Percentiles rank a stretch among this genome's conserved stretches.
Conservation (phyloP, 1,284 basidiomycete species). For the Acaromyces ingoldii region DNA sequence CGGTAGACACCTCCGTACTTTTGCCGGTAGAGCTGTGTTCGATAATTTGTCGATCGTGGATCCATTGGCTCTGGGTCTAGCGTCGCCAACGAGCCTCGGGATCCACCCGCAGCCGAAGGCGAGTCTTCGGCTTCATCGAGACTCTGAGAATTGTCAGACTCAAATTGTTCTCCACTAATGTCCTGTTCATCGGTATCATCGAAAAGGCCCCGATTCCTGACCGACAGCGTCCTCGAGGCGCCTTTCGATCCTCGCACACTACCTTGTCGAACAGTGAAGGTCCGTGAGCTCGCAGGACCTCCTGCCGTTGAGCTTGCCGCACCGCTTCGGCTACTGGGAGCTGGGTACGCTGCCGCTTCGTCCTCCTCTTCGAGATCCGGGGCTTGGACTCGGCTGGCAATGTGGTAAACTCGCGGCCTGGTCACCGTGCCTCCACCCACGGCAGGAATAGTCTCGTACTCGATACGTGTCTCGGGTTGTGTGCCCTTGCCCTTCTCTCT, state of each 20-base stretch:
- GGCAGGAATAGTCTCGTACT: conserved; percentile 67
- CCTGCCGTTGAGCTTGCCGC: conserved; percentile 5
- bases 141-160: no score
- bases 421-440: conserved; percentile 71
- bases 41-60: conserved; percentile 1
- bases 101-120: conserved; percentile 2
- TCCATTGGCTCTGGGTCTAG: conserved; percentile 17
- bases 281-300: conserved; percentile 4
- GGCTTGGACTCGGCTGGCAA: conserved; percentile 61
- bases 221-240: not conserved
- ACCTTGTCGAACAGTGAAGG: conserved; percentile 5
- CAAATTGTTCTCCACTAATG: not conserved
- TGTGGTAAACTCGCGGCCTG: conserved; percentile 68
- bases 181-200: not conserved
- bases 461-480: conserved; percentile 7
- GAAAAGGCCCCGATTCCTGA: not conserved
- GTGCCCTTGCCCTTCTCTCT: conserved; percentile 2
- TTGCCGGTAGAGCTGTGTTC: conserved; percentile 13
- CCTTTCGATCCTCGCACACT: not conserved
- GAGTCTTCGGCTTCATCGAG: not conserved
- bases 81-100: conserved; percentile 9
- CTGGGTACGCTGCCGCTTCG: conserved; percentile 6
- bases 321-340: not conserved
- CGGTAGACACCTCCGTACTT: conserved; percentile 8
- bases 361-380: conserved; percentile 34